These are phyloP conservation scores for Fusarium fujikuroi DNA, from an alignment of 2,329 filamentous ascomycete species.

Conservation along the genomic window DNA sequence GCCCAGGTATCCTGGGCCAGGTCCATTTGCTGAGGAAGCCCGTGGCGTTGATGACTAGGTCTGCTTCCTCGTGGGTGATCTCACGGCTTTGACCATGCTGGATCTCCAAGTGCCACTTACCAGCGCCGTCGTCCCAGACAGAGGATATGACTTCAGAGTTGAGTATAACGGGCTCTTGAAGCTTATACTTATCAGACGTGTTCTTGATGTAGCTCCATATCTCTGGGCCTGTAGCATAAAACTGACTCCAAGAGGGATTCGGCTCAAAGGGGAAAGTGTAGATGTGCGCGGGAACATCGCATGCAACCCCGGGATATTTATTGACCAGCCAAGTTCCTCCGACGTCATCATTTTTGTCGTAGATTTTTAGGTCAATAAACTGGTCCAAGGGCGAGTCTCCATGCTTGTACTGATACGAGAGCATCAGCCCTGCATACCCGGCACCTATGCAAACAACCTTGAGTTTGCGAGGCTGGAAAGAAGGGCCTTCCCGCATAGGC, in stretches of 20 bases:
- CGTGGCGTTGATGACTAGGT: background rate
- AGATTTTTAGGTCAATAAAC: background rate
- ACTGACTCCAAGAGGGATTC: background rate
- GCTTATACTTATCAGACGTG: background rate
- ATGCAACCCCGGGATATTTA: background rate
- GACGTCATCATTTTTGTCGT: background rate
- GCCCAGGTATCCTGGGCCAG: background rate
- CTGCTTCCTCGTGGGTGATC: background rate
- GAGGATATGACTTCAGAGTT: background rate
- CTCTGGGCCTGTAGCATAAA: background rate
- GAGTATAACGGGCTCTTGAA: background rate
- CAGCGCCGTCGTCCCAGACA: background rate
- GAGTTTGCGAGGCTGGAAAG: background rate
- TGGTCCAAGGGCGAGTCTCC: background rate
- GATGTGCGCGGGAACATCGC: background rate
- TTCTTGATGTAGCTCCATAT: background rate
- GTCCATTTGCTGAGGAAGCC: background rate
- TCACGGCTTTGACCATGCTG: fast-evolving
- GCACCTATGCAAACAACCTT: background rate
- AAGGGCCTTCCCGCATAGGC: background rate
- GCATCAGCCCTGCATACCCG: background rate
- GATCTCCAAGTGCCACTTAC: background rate
- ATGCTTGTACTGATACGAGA: background rate
- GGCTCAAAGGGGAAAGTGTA: background rate
- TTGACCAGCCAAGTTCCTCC: background rate